phyloP scores from a whole-genome alignment of 2,329 filamentous ascomycete genomes.

The Capronia coronata region DNA sequence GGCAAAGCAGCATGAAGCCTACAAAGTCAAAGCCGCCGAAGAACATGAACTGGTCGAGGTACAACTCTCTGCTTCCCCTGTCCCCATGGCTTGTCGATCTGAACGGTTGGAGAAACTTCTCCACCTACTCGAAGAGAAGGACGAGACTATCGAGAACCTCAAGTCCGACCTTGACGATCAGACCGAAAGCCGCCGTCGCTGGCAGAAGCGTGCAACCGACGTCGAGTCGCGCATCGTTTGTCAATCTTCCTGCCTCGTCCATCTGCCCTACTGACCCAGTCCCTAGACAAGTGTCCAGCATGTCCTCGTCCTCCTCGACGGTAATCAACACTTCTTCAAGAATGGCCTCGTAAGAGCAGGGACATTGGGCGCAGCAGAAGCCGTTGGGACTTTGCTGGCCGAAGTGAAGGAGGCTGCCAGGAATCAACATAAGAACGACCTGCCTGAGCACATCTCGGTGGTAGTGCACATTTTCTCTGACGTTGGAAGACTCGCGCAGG shows the following conservation, averaged over 20 bases:
- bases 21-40: constrained; percentile 10
- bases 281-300: constrained; percentile 19
- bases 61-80: background rate
- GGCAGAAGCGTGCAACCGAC: constrained; percentile 21
- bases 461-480: constrained; percentile 24
- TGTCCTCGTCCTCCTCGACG: constrained; percentile 22
- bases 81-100: background rate
- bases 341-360: constrained; percentile 13
- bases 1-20: constrained; percentile 8
- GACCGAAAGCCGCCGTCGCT: constrained; percentile 19
- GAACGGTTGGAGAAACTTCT: constrained; percentile 12
- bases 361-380: constrained; percentile 10
- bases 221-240: constrained; percentile 17
- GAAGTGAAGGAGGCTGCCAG: constrained; percentile 17
- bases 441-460: constrained; percentile 16
- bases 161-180: constrained; percentile 20
- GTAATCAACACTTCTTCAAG: constrained; percentile 22
- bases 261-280: constrained; percentile 5
- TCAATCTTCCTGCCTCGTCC: background rate
- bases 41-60: constrained; percentile 14
- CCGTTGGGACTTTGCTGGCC: constrained; percentile 8
- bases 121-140: constrained; percentile 7
- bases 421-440: constrained; percentile 22
- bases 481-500: constrained; percentile 16
- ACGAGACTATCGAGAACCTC: constrained; percentile 13